phyloP scores from a whole-genome alignment of 495 filamentous ascomycete species.

The Tuber magnatum region DNA sequence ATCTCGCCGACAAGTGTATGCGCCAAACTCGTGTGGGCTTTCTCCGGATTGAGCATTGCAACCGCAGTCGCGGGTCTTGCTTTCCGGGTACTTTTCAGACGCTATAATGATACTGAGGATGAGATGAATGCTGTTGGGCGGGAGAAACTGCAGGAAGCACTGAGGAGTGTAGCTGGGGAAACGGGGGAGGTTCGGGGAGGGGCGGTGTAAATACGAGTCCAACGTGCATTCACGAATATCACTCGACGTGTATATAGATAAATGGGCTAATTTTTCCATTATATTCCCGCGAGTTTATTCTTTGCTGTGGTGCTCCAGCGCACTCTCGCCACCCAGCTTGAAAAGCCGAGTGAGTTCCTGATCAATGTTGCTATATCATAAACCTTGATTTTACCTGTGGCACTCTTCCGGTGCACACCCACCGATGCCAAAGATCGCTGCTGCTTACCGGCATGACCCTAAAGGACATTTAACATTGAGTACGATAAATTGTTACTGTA shows the following conservation, averaged over 20 bases:
- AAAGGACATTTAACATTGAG: too few relatives aligned
- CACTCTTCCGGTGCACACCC: too few relatives aligned
- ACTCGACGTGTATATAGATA: neutral
- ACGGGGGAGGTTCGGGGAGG: neutral
- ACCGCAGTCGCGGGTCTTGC: constrained; percentile 25
- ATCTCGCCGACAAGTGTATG: constrained; percentile 56
- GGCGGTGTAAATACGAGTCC: neutral
- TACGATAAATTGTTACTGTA: too few relatives aligned
- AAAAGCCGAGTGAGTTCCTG: too few relatives aligned
- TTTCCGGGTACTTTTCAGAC: constrained; percentile 34
- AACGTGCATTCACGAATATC: neutral
- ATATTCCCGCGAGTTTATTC: too few relatives aligned
- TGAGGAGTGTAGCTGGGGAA: neutral
- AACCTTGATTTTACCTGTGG: too few relatives aligned
- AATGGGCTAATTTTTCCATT: neutral
- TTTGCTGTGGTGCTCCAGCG: too few relatives aligned
- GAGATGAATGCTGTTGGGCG: constrained; percentile 24
- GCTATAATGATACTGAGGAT: constrained; percentile 26
- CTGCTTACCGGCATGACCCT: too few relatives aligned
- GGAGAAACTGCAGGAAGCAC: neutral
- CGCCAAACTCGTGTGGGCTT: constrained; percentile 51
- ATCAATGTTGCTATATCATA: too few relatives aligned
- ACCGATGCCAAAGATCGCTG: too few relatives aligned
- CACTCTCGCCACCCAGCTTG: too few relatives aligned
- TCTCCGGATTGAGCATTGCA: constrained; percentile 40